Evolutionary conservation across 192 early-diverging fungal species (phyloP), one percentile per base, ranked within the genome.

Genomic region (Cetraspora pellucida): DNA sequence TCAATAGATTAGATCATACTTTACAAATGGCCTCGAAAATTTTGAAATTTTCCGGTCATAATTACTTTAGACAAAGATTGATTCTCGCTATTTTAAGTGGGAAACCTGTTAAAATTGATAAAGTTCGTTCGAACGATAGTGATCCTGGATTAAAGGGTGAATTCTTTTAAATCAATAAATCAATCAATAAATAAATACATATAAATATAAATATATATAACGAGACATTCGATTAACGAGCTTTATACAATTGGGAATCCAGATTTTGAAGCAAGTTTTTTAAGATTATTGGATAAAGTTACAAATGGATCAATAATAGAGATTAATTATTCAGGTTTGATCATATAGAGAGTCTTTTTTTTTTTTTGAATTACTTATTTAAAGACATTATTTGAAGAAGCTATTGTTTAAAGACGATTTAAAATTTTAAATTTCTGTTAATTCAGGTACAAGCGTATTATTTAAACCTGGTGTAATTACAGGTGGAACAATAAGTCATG

Each of bases 241-340:
- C 6, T n/a, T 65, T 65, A 16, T 28, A 58, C 30, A 74, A 43
- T 43, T 17, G 14, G 17, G 19, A 27, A 8, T 13, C 21, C 80
- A 94, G 96, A 99, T 87, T 98, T 90, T 77, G 97, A 99, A 82
- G 89, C 92, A 21, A 89, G 85, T 21, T 96, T 99, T 75, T 86
- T 99, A 49, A 85, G 95, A 44, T 87, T 99, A 64, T 80, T 99
- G 58, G 96, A 99, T 80, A 93, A 96, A 77, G 86, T 93, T 8
- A 97, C 96, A 45, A 98, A 99, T 84, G 97, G 96, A 25, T 91
- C 91, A 17, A 85, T 85, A 13, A 91, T 98, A n/a, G 95, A 96
- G 54, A 98, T 99, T 75, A 94, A 89, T 72, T 95, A 97, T 71
- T 96, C 96, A 17, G 94, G 93, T 87, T 85, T 17, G 8, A n/a